Evolutionary conservation across 139 green algal species (phyloP), one percentile per base, ranked within the genome.

Genomic region (Nannochloris sp.): DNA sequence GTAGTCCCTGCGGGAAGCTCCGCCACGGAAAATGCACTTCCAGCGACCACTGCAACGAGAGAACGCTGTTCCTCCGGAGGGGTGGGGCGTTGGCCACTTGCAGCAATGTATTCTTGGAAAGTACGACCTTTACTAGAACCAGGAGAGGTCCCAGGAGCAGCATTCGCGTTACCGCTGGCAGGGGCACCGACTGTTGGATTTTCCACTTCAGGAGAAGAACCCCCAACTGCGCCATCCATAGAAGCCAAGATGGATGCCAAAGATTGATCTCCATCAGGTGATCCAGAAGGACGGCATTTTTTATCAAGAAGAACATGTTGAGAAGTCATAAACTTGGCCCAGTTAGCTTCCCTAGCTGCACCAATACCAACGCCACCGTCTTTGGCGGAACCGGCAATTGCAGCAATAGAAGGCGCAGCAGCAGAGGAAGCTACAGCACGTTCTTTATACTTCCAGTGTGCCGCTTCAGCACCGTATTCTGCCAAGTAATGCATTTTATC

Each of bases 391-490:
- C 38, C 14, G 7, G 29, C n/a, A 35, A 4, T 15, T 5, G 27
- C 35, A 27, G 25, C 3, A 60, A 42, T 24, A 27, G 9, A 36
- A 38, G 42, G 46, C 30, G 60, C 36, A 44, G 34, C 13, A 36
- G 23, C 59, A 13, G 31, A 31, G 12, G 19, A 15, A 19, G 23
- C 19, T 70, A 39, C 38, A 42, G 42, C 64, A 1, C 39, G 45
- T 79, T 97, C 92, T 81, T 98, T 98, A 81, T 98, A 98, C 37
- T 86, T 82, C 92, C 92, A 98, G 75, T 98, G 92, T 15, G 91
- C 89, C 1, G 92, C 89, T 24, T 68, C 64, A 10, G 93, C 71
- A 32, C 92, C 92, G 33, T 91, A 95, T 78, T 98, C 92, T 0
- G 90, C 88, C 2, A 89, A 78, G 61, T 81, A 86, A 77, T 97